These are phyloP conservation scores for Colletotrichum eleusines DNA, from an alignment of 2,329 filamentous ascomycete species.

Conservation along the genomic window DNA sequence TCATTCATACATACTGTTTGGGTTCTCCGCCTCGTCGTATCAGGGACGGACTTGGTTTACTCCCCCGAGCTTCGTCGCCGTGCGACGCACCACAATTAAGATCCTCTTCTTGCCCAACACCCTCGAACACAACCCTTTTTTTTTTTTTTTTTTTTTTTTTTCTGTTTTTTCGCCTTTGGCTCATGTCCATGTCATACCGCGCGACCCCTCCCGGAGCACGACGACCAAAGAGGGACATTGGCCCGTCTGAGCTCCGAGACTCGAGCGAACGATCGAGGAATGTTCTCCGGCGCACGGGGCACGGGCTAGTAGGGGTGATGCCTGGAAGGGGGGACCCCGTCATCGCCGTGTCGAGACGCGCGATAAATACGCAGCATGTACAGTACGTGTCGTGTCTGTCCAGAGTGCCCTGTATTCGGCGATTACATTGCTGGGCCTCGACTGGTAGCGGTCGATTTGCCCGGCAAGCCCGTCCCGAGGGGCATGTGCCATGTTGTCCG, in stretches of 20 bases:
- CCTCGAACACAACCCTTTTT: background rate
- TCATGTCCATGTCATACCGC: constrained; percentile 27
- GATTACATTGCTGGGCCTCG: background rate
- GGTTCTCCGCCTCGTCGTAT: background rate
- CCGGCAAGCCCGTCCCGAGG: background rate
- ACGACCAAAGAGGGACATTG: constrained; percentile 34
- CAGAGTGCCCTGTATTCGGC: background rate
- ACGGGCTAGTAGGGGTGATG: constrained; percentile 39
- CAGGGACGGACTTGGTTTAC: background rate
- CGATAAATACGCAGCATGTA: too few relatives aligned
- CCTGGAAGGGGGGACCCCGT: constrained; percentile 12
- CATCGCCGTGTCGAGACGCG: background rate
- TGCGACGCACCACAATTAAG: constrained; percentile 10
- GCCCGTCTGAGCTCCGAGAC: constrained; percentile 37
- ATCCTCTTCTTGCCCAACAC: too few relatives aligned
- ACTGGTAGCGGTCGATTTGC: background rate
- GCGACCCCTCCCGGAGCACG: constrained; percentile 19
- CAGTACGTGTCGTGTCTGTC: background rate
- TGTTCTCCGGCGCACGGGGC: constrained; percentile 39
- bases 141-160: background rate
- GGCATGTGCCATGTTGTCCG: constrained; percentile 1
- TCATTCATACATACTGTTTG: too few relatives aligned
- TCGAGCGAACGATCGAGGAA: constrained; percentile 37
- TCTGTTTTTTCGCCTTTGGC: constrained; percentile 9
- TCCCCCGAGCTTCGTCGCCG: constrained; percentile 9